Conservation (phyloP, 2,329 filamentous ascomycete species). For the Torrubiella hemipterigena region DNA sequence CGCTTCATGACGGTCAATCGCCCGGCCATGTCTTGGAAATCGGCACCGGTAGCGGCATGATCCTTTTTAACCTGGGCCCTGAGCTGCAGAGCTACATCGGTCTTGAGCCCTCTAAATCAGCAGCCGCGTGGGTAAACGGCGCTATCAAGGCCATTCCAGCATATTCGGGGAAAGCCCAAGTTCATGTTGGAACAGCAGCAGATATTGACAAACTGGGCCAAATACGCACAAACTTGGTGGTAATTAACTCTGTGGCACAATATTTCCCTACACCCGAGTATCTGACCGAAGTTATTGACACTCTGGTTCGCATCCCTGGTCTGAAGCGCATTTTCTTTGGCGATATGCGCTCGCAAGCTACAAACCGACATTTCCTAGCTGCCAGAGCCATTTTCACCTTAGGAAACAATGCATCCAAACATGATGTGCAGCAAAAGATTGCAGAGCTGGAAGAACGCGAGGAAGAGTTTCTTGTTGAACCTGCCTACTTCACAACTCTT, state of each 20-base stretch:
- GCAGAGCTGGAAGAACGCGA: constrained; percentile 8
- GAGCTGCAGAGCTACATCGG: constrained; percentile 14
- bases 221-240: constrained; percentile 7
- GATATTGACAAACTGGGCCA: constrained; percentile 6
- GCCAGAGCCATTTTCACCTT: constrained; percentile 5
- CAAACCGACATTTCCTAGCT: constrained; percentile 7
- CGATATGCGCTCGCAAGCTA: constrained; percentile 11
- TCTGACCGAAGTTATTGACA: constrained; percentile 1
- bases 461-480: constrained; percentile 13
- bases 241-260: constrained; percentile 11
- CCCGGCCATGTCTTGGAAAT: constrained; percentile 15
- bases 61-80: constrained; percentile 15
- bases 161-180: constrained; percentile 5
- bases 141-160: constrained; percentile 6
- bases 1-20: constrained; percentile 7
- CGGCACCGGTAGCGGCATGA: constrained; percentile 18
- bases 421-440: constrained; percentile 6
- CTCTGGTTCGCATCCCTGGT: background rate
- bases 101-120: constrained; percentile 13
- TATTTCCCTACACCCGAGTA: constrained; percentile 6
- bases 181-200: constrained; percentile 12
- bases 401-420: constrained; percentile 3
- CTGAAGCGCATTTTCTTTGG: constrained; percentile 9
- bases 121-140: constrained; percentile 10
- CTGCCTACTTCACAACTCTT: constrained; percentile 13